phyloP scores from a whole-genome alignment of 176 grass and related monocot genomes.

The Phragmites australis region DNA sequence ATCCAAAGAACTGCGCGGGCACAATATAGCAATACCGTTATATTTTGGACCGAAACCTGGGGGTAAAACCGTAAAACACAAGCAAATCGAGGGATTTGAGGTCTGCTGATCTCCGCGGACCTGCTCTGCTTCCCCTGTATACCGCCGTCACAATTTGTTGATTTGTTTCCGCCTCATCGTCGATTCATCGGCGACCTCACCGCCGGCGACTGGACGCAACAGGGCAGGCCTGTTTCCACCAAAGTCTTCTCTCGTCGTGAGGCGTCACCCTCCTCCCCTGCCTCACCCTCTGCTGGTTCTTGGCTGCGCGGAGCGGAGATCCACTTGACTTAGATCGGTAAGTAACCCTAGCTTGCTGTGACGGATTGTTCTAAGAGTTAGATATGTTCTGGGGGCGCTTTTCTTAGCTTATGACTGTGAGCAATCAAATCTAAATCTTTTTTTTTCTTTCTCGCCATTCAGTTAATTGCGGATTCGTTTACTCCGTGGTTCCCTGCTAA shows the following conservation, averaged over 20 bases:
- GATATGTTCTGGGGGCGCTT: background rate
- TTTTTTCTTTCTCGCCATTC: background rate
- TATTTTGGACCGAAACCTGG: no score
- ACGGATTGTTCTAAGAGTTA: background rate
- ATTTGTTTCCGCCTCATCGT: background rate
- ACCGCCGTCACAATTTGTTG: background rate
- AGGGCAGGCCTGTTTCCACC: background rate
- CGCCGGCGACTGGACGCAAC: background rate
- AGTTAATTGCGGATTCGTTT: background rate
- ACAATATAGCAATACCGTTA: no score
- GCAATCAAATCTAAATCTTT: background rate
- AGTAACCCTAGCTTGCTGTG: background rate
- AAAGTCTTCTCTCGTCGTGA: background rate
- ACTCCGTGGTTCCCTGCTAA: background rate
- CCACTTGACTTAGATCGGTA: background rate
- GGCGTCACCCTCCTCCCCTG: background rate
- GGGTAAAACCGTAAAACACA: no score
- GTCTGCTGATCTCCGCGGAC: no score
- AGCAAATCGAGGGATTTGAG: no score
- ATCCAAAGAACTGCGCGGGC: no score
- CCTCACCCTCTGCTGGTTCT: background rate
- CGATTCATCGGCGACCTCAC: background rate
- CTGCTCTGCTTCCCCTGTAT: no score
- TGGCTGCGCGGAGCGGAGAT: background rate
- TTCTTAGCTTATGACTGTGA: no score